Conservation (phyloP, 2,329 filamentous ascomycete species). For the Claviceps cyperi region DNA sequence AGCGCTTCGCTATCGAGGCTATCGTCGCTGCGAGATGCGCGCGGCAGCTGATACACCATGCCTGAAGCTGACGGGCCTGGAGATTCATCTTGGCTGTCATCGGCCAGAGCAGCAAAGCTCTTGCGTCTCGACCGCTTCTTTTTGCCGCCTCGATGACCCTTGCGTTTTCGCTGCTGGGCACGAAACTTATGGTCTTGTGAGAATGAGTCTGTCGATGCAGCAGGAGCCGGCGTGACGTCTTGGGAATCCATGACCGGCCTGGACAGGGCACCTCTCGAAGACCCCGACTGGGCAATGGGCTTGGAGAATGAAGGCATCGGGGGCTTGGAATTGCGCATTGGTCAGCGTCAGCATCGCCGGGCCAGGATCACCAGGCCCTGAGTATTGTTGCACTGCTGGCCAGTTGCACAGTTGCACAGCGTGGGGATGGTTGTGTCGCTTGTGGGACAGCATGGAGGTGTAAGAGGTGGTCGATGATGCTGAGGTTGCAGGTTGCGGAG, state of each 20-base stretch:
- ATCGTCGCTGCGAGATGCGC: conserved; percentile 57
- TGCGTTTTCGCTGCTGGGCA: conserved; percentile 40
- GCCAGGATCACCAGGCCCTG: background rate
- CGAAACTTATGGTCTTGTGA: conserved; percentile 7
- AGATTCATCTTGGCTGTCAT: conserved; percentile 32
- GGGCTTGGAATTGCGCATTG: background rate
- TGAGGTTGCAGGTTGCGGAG: background rate
- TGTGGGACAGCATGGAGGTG: background rate
- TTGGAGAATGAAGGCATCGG: conserved; percentile 8
- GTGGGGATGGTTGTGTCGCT: background rate
- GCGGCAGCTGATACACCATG: conserved; percentile 37
- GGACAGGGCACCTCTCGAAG: conserved; percentile 10
- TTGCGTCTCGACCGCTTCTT: conserved; percentile 63
- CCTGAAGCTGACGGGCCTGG: conserved; percentile 21
- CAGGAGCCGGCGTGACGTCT: conserved; percentile 5
- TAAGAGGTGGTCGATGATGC: background rate
- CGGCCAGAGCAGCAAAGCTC: conserved; percentile 58
- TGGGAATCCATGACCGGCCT: conserved; percentile 6
- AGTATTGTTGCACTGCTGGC: background rate
- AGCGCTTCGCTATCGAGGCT: conserved; percentile 83
- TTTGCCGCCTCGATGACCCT: conserved; percentile 62
- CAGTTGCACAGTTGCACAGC: background rate
- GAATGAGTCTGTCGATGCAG: conserved; percentile 1
- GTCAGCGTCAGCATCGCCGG: background rate
- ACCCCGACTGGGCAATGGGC: conserved; percentile 19